Conservation (phyloP, 768 basidiomycete species). For the Lactarius indigo region DNA sequence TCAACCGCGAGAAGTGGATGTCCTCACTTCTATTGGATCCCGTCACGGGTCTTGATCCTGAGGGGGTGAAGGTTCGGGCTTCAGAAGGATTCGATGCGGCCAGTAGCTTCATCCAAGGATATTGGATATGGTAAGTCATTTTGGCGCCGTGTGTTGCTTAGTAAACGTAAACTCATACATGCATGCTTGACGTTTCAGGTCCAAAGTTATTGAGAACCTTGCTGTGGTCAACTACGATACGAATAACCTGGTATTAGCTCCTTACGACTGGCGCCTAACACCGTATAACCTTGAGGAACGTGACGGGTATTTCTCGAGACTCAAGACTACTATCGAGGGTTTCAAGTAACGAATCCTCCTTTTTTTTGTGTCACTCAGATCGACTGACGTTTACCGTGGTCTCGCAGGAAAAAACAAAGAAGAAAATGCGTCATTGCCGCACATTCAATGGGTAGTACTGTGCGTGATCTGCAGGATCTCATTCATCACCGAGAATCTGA, state of each 20-base stretch:
- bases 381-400: neutral
- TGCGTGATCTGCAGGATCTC: constrained; percentile 35
- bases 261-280: constrained; percentile 90
- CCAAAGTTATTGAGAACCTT: constrained; percentile 91
- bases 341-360: constrained; percentile 46
- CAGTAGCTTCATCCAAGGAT: constrained; percentile 81
- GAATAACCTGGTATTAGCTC: constrained; percentile 77
- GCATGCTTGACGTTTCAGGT: constrained; percentile 52
- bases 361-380: neutral
- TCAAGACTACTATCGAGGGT: constrained; percentile 79
- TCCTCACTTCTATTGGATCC: constrained; percentile 87
- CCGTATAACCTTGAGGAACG: constrained; percentile 90
- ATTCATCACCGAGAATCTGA: constrained; percentile 1
- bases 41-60: constrained; percentile 85
- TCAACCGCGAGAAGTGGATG: constrained; percentile 89
- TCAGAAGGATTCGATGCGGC: constrained; percentile 92
- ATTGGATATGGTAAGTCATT: constrained; percentile 79
- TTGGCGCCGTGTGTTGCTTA: neutral
- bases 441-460: constrained; percentile 84
- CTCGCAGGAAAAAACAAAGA: constrained; percentile 55
- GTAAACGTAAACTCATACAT: neutral
- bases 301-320: constrained; percentile 82
- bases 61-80: constrained; percentile 80
- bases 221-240: constrained; percentile 92
- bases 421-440: constrained; percentile 81